These are phyloP conservation scores for Penicillium sp. DNA, from an alignment of 2,329 filamentous ascomycete species.

Conservation along the genomic window DNA sequence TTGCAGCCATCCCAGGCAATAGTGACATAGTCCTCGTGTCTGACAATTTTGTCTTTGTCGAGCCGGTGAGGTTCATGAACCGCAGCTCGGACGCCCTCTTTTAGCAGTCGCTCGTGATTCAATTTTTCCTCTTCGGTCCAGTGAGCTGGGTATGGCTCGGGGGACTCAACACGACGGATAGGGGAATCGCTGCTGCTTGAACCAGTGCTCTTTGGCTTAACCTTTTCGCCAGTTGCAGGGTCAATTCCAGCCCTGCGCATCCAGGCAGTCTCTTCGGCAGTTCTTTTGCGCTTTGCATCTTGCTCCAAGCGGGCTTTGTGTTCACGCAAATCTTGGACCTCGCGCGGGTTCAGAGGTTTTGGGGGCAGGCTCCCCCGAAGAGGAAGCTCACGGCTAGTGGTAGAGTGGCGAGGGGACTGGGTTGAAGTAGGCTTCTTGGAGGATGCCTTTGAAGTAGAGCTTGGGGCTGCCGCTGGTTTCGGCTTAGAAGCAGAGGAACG, in stretches of 20 bases:
- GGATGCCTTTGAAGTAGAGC: neutral
- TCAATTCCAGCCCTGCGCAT: constrained; percentile 1
- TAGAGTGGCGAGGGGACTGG: neutral
- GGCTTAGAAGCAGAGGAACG: neutral
- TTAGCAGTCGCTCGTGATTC: neutral
- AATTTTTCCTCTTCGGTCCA: constrained; percentile 5
- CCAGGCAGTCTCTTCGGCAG: constrained; percentile 2
- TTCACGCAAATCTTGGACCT: neutral
- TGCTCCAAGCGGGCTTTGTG: neutral
- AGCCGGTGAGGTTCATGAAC: constrained; percentile 3
- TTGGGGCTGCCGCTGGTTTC: neutral
- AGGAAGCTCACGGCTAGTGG: neutral
- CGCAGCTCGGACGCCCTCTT: constrained; percentile 1
- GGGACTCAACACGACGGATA: constrained; percentile 3
- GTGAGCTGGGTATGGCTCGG: neutral
- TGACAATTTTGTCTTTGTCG: neutral
- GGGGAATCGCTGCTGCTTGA: constrained; percentile 1
- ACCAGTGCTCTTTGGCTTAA: neutral
- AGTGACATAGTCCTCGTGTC: neutral
- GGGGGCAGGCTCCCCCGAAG: neutral
- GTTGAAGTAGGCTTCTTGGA: neutral
- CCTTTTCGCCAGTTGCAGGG: neutral
- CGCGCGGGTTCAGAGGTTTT: neutral
- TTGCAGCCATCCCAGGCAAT: constrained; percentile 6
- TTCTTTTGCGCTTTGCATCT: neutral